Conservation (phyloP, 371 early-diverging fungal species). For the Syncephalastrum sp. region DNA sequence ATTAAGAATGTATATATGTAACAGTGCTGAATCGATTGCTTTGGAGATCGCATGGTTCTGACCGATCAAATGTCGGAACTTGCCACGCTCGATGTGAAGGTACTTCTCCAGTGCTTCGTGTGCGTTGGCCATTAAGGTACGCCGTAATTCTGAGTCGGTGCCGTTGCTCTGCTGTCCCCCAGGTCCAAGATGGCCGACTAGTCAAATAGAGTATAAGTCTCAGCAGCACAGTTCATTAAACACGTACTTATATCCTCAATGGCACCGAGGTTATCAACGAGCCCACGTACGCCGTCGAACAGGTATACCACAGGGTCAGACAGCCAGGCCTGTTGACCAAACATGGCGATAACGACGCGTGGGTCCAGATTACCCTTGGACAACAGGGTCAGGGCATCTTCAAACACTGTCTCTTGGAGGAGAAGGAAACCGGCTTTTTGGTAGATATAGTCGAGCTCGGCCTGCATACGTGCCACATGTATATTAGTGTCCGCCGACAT, state of each 20-base stretch:
- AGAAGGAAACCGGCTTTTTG: slow-evolving; percentile 69
- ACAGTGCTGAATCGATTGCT: slow-evolving; percentile 63
- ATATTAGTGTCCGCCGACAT: slow-evolving; percentile 41
- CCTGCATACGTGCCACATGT: slow-evolving; percentile 45
- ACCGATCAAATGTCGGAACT: slow-evolving; percentile 23
- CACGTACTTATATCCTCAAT: slow-evolving; percentile 53
- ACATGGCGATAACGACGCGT: slow-evolving; percentile 53
- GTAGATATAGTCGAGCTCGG: slow-evolving; percentile 59
- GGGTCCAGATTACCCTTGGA: slow-evolving; percentile 71
- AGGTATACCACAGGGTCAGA: slow-evolving; percentile 30
- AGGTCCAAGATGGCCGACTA: slow-evolving; percentile 20
- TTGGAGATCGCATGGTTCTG: slow-evolving; percentile 31
- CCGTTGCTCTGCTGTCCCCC: slow-evolving; percentile 17
- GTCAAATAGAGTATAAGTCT: slow-evolving; percentile 3
- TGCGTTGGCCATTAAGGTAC: slow-evolving; percentile 57
- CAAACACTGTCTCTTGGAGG: slow-evolving; percentile 66
- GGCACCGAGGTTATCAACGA: slow-evolving; percentile 37
- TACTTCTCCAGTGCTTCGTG: slow-evolving; percentile 54
- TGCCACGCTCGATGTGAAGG: slow-evolving; percentile 39
- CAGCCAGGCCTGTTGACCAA: slow-evolving; percentile 43
- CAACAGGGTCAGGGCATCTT: slow-evolving; percentile 64
- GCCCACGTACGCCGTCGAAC: slow-evolving; percentile 44
- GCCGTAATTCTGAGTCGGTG: slow-evolving; percentile 31
- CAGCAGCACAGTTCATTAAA: neutral
- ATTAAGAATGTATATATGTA: slow-evolving; percentile 59